A percentile compares a stretch with the other conserved stretches of the same genome.
These are phyloP conservation scores for Funneliformis mosseae DNA, from an alignment of 192 early-diverging fungal genomes.

Conservation along the genomic window DNA sequence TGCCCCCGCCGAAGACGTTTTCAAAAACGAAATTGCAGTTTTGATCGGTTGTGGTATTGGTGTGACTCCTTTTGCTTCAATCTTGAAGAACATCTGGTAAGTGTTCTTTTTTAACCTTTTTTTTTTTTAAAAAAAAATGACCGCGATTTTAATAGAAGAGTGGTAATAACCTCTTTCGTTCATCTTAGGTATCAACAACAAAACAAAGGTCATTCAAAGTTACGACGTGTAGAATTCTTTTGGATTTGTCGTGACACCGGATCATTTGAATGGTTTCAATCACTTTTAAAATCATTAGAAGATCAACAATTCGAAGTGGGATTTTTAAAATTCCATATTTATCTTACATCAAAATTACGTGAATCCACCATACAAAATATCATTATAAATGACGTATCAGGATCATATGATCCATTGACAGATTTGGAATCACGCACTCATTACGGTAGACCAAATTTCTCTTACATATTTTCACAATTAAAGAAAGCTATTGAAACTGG, in stretches of 20 bases:
- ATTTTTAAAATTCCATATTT: constrained; percentile 66
- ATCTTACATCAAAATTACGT: constrained; percentile 62
- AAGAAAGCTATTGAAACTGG: constrained; percentile 40
- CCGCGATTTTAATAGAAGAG: no score
- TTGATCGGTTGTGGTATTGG: constrained; percentile 76
- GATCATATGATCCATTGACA: constrained; percentile 68
- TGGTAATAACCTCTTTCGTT: not conserved
- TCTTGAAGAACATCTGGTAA: constrained; percentile 69
- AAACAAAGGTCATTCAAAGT: constrained; percentile 43
- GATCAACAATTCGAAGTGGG: constrained; percentile 57
- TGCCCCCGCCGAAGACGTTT: constrained; percentile 76
- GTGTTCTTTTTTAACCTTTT: constrained; percentile 2
- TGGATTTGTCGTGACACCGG: constrained; percentile 70
- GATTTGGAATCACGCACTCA: constrained; percentile 66
- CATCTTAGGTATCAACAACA: constrained; percentile 46
- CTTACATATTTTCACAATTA: constrained; percentile 63
- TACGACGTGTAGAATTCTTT: constrained; percentile 58
- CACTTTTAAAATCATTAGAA: constrained; percentile 61
- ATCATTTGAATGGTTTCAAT: constrained; percentile 72
- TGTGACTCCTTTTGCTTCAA: constrained; percentile 74
- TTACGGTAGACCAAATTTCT: constrained; percentile 81
- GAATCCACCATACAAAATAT: constrained; percentile 67
- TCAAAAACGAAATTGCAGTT: constrained; percentile 67
- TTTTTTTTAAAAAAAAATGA: constrained; percentile 19
- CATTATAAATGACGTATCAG: constrained; percentile 52